Conservation (phyloP, 2,329 filamentous ascomycete genomes). For the Alternaria solani region DNA sequence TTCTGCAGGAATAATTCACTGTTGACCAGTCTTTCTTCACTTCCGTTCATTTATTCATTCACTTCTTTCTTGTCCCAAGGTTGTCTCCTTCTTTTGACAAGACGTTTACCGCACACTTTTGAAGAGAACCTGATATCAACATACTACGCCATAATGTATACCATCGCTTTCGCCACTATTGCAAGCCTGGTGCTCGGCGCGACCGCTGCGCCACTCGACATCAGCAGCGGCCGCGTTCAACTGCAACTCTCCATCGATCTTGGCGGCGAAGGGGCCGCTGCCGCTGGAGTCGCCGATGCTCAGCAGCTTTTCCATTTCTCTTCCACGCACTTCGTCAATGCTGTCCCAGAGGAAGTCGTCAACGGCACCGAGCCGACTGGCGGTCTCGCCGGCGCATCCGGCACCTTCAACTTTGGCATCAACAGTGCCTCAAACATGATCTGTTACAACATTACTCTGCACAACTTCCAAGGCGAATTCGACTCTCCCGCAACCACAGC, state of each 20-base stretch:
- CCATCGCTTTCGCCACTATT: conserved; percentile 15
- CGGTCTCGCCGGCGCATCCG: conserved; percentile 56
- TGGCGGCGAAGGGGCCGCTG: conserved; percentile 8
- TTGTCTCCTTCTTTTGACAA: conserved; percentile 12
- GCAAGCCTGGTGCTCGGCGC: conserved; percentile 22
- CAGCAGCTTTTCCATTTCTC: conserved; percentile 54
- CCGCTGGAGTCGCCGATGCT: conserved; percentile 11
- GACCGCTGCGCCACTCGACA: conserved; percentile 23
- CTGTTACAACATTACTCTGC: conserved; percentile 62
- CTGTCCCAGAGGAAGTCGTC: conserved; percentile 61
- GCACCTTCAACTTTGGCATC: conserved; percentile 62
- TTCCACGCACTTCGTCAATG: conserved; percentile 58
- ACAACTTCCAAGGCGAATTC: conserved; percentile 61
- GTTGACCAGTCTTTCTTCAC: conserved; percentile 37
- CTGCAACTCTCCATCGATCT: conserved; percentile 33
- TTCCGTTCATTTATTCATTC: conserved; percentile 17
- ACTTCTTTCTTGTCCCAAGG: conserved; percentile 21
- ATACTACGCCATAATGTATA: conserved; percentile 28
- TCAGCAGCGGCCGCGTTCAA: conserved; percentile 23
- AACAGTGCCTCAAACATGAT: conserved; percentile 56
- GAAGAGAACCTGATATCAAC: background rate
- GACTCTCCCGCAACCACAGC: conserved; percentile 61
- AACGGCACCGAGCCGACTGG: conserved; percentile 55
- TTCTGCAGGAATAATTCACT: conserved; percentile 27
- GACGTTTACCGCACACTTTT: background rate